phyloP scores from a whole-genome alignment of 306 rosid genomes.

The Rosa lucieae region DNA sequence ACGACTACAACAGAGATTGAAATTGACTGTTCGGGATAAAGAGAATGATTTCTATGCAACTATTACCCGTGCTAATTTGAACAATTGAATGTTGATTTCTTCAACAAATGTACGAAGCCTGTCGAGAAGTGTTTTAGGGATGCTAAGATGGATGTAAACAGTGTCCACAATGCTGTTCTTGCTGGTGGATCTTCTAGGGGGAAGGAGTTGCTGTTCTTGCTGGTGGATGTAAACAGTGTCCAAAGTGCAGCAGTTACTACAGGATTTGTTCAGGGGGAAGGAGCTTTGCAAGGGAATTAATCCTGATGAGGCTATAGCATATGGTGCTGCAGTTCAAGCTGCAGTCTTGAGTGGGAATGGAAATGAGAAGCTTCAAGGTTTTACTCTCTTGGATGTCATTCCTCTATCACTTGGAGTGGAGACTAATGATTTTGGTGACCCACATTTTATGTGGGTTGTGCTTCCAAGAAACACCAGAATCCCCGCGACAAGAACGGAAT shows the following conservation, averaged over 20 bases:
- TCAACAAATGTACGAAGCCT: neutral
- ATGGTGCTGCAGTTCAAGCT: constrained; percentile 13
- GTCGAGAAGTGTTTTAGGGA: neutral
- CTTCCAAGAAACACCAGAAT: neutral
- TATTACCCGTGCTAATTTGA: neutral
- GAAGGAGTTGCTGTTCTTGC: too few species aligned
- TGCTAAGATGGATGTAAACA: neutral
- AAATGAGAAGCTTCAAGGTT: neutral
- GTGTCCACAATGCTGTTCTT: constrained; percentile 2
- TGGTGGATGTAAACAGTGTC: neutral
- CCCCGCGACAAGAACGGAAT: neutral
- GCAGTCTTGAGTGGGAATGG: constrained; percentile 8
- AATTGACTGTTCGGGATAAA: neutral
- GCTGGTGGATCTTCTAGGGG: neutral
- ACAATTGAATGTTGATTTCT: neutral
- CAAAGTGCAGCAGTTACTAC: neutral
- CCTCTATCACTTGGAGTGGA: constrained; percentile 10
- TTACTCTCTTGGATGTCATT: constrained; percentile 3
- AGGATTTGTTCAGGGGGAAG: neutral
- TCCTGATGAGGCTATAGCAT: neutral
- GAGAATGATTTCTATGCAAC: neutral
- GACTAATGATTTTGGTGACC: neutral
- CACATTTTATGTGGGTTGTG: neutral
- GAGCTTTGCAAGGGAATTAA: neutral
- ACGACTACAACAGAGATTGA: neutral